These are phyloP conservation scores for Mycena vulgaris DNA, from an alignment of 768 basidiomycete species.

Conservation along the genomic window DNA sequence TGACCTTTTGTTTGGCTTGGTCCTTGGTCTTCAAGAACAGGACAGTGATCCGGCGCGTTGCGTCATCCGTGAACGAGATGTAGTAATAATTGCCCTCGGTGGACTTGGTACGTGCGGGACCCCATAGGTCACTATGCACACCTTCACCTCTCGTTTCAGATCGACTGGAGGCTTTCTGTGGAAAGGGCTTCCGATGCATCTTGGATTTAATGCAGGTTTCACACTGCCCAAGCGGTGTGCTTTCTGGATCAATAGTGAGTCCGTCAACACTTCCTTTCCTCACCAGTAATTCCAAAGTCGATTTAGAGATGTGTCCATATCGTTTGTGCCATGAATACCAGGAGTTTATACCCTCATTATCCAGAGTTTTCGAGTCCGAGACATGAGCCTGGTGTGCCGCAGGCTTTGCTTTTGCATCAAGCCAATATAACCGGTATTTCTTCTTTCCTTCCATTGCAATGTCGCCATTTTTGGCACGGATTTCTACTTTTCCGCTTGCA, in stretches of 20 bases:
- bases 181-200: conserved; percentile 18
- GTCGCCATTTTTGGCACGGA: background rate
- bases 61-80: conserved; percentile 5
- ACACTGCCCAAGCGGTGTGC: background rate
- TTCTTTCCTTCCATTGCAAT: background rate
- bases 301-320: too few relatives aligned
- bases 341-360: too few relatives aligned
- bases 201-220: conserved; percentile 12
- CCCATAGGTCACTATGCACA: too few relatives aligned
- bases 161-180: background rate
- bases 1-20: conserved; percentile 36
- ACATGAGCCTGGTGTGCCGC: background rate
- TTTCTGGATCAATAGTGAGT: conserved; percentile 8
- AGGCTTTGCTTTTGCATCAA: too few relatives aligned
- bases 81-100: conserved; percentile 6
- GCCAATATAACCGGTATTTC: conserved; percentile 4
- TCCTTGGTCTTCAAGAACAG: conserved; percentile 40
- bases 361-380: too few relatives aligned
- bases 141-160: too few relatives aligned
- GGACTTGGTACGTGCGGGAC: background rate
- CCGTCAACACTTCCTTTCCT: background rate
- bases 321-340: too few relatives aligned
- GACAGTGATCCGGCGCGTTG: conserved; percentile 12
- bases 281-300: conserved; percentile 7
- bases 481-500: background rate